Evolutionary conservation across 257 asterid species (phyloP), one percentile per base, ranked within the genome.

Genomic region (Solanum megistacrolobum): DNA sequence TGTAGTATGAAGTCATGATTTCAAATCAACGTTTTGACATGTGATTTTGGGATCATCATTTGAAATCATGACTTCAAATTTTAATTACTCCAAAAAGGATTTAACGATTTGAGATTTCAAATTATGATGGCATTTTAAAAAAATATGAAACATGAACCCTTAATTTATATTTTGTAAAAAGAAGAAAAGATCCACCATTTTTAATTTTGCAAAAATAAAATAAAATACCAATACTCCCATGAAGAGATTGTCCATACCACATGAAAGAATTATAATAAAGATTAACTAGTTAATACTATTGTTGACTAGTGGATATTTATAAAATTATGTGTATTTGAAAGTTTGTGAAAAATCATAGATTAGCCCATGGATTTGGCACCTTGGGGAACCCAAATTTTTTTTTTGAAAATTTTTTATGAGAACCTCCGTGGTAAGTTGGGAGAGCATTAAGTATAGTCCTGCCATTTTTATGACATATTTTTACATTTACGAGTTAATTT

Each of bases 371-470:
- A 46, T 46, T 0, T 4, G 7, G 0, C 20, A 5, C 7, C 3
- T 46, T 46, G 55, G 20, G 18, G 55, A 1, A 12, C 1, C 0
- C 16, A 39, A 39, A 39, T 6, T 29, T 29, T 29, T 29, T 3
- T 41, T 43, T 1, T 46, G 52, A 43, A 46, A 43, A 3, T 1
- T 0, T 0, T 12, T 43, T 39, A 39, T 41, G 3, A 48, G 21
- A 3, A 48, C 8, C 0, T 55, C 0, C 0, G 1, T 18, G 9
- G 8, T 55, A 16, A 6, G 11, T 55, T 18, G 10, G n/a, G 2
- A 21, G 9, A 55, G 1, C 65, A 55, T 7, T 55, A 18, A 7
- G 4, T 55, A 7, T 6, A 55, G 11, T 55, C n/a, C 0, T 16
- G 1, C 2, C 4, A 55, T 55, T 55, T 55, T 55, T 55, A 16